Percentiles rank a stretch among this genome's conserved stretches.
Evolutionary conservation across 225 moss, liverwort and hornwort species (phyloP).

Genomic region (Neckera pumila): DNA sequence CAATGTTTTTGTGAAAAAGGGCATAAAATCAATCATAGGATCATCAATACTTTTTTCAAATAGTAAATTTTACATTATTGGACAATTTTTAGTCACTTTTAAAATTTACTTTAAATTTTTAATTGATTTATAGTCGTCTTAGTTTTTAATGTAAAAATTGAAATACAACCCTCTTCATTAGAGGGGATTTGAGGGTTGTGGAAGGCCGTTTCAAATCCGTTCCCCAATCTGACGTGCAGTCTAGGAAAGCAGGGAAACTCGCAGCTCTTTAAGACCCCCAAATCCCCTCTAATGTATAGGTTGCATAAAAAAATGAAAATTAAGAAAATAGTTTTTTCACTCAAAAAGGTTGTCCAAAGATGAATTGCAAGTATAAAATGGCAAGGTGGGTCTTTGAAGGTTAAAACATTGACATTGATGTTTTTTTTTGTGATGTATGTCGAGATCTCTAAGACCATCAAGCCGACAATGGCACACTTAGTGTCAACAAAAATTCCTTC

Average conservation of each 20-base stretch:
- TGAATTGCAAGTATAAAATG: background rate
- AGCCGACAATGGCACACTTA: accelerated
- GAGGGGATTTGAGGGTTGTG: no score
- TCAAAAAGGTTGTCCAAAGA: background rate
- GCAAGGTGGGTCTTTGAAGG: no score
- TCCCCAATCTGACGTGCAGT: no score
- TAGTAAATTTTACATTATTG: background rate
- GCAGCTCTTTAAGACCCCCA: no score
- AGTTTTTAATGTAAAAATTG: background rate
- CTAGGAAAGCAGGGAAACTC: no score
- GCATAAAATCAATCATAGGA: background rate
- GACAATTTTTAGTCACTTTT: background rate
- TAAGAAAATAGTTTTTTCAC: no score
- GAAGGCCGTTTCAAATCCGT: no score
- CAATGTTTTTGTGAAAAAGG: background rate
- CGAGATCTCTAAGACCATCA: background rate
- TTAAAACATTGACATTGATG: background rate
- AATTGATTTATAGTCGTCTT: accelerated
- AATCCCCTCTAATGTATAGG: no score
- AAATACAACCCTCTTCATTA: background rate
- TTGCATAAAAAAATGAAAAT: background rate
- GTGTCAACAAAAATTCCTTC: background rate
- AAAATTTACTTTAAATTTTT: background rate
- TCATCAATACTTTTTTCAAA: background rate
- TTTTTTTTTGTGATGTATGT: background rate